A percentile compares a stretch with the other conserved stretches of the same genome.
Evolutionary conservation across 345 rosid species (phyloP).

Genomic region (Gossypium longicalyx): DNA sequence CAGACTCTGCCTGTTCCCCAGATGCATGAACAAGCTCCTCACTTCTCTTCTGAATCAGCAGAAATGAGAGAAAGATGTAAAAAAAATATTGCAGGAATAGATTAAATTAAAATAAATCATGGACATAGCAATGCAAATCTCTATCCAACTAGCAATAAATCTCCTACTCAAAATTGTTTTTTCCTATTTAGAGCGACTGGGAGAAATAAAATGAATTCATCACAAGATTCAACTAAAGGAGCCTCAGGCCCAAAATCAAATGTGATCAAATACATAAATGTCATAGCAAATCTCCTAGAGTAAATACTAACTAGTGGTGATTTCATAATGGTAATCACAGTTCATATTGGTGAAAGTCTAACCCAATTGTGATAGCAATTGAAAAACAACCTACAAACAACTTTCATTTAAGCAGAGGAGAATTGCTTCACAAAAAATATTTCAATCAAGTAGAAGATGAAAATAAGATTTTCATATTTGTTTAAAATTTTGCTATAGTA

Average conservation of each 20-base stretch:
- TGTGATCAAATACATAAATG: not conserved
- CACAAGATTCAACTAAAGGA: not conserved
- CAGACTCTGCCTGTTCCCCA: conserved; percentile 58
- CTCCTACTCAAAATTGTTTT: not conserved
- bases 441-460: not conserved
- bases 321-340: not conserved
- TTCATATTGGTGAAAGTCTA: not conserved
- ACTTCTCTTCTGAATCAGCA: conserved; percentile 54
- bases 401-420: not conserved
- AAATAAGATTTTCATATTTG: not conserved
- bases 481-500: not conserved
- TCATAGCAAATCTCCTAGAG: not conserved
- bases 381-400: not conserved
- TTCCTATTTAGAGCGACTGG: not conserved
- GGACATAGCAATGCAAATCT: not conserved
- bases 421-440: not conserved
- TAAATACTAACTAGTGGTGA: not conserved
- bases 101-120: not conserved
- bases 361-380: not conserved
- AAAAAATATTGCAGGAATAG: not conserved
- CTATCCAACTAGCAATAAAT: not conserved
- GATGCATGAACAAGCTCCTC: conserved; percentile 68
- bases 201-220: not conserved
- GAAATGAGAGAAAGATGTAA: not conserved
- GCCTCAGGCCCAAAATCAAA: not conserved